Conservation (phyloP, 495 filamentous ascomycete species). For the Pseudevernia furfuracea region DNA sequence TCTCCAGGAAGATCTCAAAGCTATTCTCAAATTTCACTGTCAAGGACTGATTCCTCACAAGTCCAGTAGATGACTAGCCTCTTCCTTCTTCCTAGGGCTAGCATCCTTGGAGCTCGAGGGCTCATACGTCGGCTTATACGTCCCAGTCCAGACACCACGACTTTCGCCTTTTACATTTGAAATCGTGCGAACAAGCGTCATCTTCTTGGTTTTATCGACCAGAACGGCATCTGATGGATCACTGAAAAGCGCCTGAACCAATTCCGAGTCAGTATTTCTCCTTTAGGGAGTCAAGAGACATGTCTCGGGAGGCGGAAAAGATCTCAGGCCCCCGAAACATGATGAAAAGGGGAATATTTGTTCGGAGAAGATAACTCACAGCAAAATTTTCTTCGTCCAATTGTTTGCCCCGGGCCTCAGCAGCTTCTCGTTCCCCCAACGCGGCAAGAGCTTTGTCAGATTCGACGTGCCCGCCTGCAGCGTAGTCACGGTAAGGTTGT, state of each 20-base stretch:
- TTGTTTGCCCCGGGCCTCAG: not conserved
- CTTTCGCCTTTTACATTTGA: slow-evolving; percentile 13
- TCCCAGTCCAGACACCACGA: slow-evolving; percentile 17
- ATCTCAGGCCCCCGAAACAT: no score
- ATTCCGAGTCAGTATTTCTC: no score
- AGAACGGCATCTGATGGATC: not conserved
- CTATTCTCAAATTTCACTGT: no score
- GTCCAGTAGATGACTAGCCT: slow-evolving; percentile 18
- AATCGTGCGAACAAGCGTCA: slow-evolving; percentile 13
- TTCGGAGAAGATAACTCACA: no score
- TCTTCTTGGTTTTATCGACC: not conserved
- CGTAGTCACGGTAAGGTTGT: slow-evolving; percentile 18
- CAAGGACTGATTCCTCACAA: not conserved
- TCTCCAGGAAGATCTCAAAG: no score
- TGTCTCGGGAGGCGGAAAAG: no score
- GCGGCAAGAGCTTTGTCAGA: slow-evolving; percentile 10
- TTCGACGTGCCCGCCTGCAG: slow-evolving; percentile 17
- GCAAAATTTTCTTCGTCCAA: slow-evolving; percentile 16
- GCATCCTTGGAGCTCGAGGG: not conserved
- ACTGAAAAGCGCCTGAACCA: slow-evolving; percentile 14
- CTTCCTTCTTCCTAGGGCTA: not conserved
- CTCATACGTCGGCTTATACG: not conserved
- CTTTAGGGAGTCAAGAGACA: no score
- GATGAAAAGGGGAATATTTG: no score
- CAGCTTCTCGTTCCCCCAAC: slow-evolving; percentile 8